Base-by-base conservation (phyloP, 306 rosid genomes). In the Dicorynia guianensis region DNA sequence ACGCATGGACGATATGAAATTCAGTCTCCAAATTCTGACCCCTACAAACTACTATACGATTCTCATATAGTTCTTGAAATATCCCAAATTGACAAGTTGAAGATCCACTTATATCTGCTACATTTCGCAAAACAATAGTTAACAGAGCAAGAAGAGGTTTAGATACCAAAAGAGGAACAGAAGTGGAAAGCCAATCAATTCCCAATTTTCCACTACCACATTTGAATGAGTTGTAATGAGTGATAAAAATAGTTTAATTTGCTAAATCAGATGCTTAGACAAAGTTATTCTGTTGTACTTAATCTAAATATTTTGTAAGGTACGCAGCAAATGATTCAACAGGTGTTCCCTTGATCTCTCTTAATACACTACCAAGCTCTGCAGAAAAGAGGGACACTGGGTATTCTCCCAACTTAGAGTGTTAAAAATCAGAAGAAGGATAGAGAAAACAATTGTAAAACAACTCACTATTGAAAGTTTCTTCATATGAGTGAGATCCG, bases 401-500 rank as follows among this genome's bases (percentile, higher is more conserved):
- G 53, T 63, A 8, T 52, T 30, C 8, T 58, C 6, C 44, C 30
- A 25, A 11, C 10, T 7, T 53, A n/a, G 50, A 77, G 47, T 50
- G 61, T 14, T 59, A 59, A 69, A 58, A 67, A 72, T 4, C 50
- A 74, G 47, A 44, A 35, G 52, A 5, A 19, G 43, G 40, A 75
- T 7, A 48, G 52, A 60, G 63, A 17, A 47, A 53, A 58, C 6
- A 76, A 80, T 36, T 49, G 78, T 11, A 25, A 74, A 68, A 55
- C 4, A 53, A 82, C 92, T 90, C 79, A 90, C 96, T 35, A 57
- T 74, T 56, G 85, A 87, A 78, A 78, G 76, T 76, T 55, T 87
- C 88, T 56, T 90, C 92, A 90, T 87, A 82, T 62, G 90, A 87
- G 6, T 84, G 85, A 82, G 92, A 90, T 90, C 89, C 84, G 58